Evolutionary conservation across 2,329 filamentous ascomycete genomes (phyloP).

Genomic region (Xylariaceae sp.): DNA sequence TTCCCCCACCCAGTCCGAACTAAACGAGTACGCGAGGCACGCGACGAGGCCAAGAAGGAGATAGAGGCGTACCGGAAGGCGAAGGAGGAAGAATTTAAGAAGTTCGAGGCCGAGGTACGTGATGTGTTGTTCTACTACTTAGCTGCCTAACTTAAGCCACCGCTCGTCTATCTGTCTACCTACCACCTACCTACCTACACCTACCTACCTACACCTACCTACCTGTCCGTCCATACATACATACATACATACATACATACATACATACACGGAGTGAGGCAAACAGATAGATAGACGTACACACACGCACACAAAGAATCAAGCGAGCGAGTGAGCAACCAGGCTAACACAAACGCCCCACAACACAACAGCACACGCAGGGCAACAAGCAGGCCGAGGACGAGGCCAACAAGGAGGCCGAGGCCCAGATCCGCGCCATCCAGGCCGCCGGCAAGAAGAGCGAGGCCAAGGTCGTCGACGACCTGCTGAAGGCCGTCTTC

Average conservation of each 20-base stretch:
- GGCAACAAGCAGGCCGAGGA: constrained; percentile 82
- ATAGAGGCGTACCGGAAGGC: constrained; percentile 87
- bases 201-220: no score
- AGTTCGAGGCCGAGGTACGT: constrained; percentile 75
- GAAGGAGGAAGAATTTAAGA: constrained; percentile 95
- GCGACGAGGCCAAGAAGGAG: constrained; percentile 95
- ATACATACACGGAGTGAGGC: neutral
- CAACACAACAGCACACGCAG: constrained; percentile 74
- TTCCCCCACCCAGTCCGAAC: constrained; percentile 66
- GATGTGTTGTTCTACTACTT: no score
- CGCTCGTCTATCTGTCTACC: no score
- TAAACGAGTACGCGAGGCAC: constrained; percentile 95
- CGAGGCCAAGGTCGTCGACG: constrained; percentile 77
- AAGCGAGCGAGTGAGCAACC: no score
- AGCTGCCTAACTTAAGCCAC: no score
- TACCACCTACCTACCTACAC: no score
- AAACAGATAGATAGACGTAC: no score
- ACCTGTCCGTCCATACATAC: neutral
- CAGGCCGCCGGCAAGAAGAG: no score
- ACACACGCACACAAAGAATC: neutral
- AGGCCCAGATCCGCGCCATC: constrained; percentile 82
- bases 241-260: neutral
- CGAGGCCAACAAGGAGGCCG: constrained; percentile 78
- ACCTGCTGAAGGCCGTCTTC: constrained; percentile 82
- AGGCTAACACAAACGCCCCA: neutral